These are phyloP conservation scores for Penicillium glabrum DNA, from an alignment of 2,329 filamentous ascomycete genomes.

Conservation along the genomic window DNA sequence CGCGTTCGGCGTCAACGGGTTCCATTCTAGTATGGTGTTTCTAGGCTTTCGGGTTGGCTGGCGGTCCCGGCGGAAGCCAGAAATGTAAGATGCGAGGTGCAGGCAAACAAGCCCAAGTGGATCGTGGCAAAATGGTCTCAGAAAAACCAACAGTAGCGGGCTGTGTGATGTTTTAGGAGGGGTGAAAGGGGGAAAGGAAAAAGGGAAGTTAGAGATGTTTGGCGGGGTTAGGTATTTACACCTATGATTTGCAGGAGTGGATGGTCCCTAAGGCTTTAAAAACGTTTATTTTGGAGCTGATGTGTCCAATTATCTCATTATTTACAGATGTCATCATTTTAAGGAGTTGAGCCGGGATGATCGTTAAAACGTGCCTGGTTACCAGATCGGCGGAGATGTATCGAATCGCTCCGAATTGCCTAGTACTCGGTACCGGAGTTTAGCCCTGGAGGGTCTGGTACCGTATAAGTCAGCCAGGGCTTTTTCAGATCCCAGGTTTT, in stretches of 20 bases:
- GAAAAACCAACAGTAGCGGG: neutral
- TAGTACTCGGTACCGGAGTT: constrained; percentile 19
- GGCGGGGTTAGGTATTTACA: neutral
- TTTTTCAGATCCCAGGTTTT: neutral
- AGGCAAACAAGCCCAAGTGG: constrained; percentile 9
- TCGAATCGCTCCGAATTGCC: constrained; percentile 17
- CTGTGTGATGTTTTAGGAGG: neutral
- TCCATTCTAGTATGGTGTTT: constrained; percentile 21
- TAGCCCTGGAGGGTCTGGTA: constrained; percentile 2
- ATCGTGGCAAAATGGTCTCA: constrained; percentile 2
- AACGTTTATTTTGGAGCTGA: neutral
- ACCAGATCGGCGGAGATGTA: constrained; percentile 14
- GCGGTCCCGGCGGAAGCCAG: constrained; percentile 16
- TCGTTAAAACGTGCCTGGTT: constrained; percentile 8
- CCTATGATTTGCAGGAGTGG: neutral
- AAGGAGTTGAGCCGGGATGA: neutral
- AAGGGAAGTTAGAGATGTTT: neutral
- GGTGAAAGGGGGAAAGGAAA: neutral
- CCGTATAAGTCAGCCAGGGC: neutral
- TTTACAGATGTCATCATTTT: neutral
- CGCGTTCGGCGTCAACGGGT: constrained; percentile 39
- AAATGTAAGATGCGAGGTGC: constrained; percentile 8
- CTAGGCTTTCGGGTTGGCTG: constrained; percentile 5
- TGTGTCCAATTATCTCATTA: neutral
- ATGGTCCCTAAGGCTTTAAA: neutral